phyloP scores from a whole-genome alignment of 441 rosid genomes.

The Bocquillonia castaneifolia region DNA sequence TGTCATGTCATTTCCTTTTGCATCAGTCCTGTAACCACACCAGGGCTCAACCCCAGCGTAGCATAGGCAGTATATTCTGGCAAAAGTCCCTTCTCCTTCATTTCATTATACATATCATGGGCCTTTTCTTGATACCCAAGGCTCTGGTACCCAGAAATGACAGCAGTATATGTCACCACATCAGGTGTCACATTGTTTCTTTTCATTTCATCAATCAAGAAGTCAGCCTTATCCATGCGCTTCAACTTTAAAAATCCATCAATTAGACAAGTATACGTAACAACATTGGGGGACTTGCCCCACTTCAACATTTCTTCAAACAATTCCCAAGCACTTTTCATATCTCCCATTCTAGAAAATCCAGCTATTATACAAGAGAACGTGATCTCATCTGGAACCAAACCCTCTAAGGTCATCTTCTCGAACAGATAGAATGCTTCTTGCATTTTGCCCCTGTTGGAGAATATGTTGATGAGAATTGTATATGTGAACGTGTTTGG shows the following conservation, averaged over 20 bases:
- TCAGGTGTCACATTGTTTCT: slow-evolving; percentile 33
- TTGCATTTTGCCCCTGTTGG: slow-evolving; percentile 22
- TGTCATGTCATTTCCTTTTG: slow-evolving; percentile 12
- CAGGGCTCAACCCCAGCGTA: slow-evolving; percentile 12
- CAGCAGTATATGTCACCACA: slow-evolving; percentile 39
- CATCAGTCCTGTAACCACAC: not conserved
- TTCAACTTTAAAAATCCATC: slow-evolving; percentile 42
- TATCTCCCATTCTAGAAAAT: slow-evolving; percentile 38
- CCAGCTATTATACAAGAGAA: slow-evolving; percentile 48
- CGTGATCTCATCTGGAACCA: slow-evolving; percentile 37
- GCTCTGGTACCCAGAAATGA: slow-evolving; percentile 37
- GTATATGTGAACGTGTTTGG: slow-evolving; percentile 39
- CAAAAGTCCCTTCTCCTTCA: slow-evolving; percentile 34
- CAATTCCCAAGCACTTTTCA: slow-evolving; percentile 39
- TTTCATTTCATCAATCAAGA: slow-evolving; percentile 39
- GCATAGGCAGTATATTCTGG: slow-evolving; percentile 27
- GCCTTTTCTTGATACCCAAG: slow-evolving; percentile 32
- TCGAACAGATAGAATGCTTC: slow-evolving; percentile 37
- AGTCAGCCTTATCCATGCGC: slow-evolving; percentile 41
- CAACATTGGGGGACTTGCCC: slow-evolving; percentile 38
- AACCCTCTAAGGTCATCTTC: slow-evolving; percentile 36
- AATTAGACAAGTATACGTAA: slow-evolving; percentile 48
- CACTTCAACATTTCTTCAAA: slow-evolving; percentile 29
- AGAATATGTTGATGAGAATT: slow-evolving; percentile 40
- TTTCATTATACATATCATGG: slow-evolving; percentile 35